Conservation (phyloP, 164 flowering plant genomes). For the Vitis amurensis region DNA sequence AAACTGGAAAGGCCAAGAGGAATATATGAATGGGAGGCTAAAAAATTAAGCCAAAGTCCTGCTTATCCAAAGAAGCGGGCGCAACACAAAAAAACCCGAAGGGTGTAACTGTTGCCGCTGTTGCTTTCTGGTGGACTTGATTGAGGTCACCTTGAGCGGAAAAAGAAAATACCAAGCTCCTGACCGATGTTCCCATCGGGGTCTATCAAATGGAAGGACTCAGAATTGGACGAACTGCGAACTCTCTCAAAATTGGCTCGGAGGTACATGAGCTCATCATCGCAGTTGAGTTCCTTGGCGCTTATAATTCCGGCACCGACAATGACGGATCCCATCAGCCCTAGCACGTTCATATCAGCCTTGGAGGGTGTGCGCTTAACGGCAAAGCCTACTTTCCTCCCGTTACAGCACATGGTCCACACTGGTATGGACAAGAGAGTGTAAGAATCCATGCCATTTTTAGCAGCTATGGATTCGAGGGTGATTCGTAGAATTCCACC, state of each 20-base stretch:
- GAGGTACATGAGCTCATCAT: slow-evolving; percentile 51
- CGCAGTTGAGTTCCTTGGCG: slow-evolving; percentile 22
- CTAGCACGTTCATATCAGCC: slow-evolving; percentile 32
- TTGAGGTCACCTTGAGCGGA: slow-evolving; percentile 21
- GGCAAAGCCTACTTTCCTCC: slow-evolving; percentile 48
- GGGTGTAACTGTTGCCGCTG: too few species aligned
- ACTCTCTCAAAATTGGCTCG: slow-evolving; percentile 53
- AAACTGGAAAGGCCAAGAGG: too few species aligned
- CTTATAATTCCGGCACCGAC: slow-evolving; percentile 49
- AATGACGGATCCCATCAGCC: slow-evolving; percentile 28
- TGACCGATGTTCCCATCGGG: slow-evolving; percentile 53
- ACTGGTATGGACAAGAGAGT: slow-evolving; percentile 39
- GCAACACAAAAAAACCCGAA: too few species aligned
- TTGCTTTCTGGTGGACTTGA: neutral
- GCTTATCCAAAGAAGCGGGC: too few species aligned
- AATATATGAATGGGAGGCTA: too few species aligned
- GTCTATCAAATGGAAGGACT: slow-evolving; percentile 62
- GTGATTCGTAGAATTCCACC: slow-evolving; percentile 54
- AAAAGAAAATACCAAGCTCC: slow-evolving; percentile 59
- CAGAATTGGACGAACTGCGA: slow-evolving; percentile 36
- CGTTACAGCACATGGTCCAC: slow-evolving; percentile 65
- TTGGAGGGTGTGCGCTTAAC: slow-evolving; percentile 29
- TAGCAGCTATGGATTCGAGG: slow-evolving; percentile 20
- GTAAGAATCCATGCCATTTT: neutral
- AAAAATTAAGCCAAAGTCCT: too few species aligned